Evolutionary conservation across 163 green algal genomes (phyloP).

Genomic region (Chlamydomonas reinhardtii): DNA sequence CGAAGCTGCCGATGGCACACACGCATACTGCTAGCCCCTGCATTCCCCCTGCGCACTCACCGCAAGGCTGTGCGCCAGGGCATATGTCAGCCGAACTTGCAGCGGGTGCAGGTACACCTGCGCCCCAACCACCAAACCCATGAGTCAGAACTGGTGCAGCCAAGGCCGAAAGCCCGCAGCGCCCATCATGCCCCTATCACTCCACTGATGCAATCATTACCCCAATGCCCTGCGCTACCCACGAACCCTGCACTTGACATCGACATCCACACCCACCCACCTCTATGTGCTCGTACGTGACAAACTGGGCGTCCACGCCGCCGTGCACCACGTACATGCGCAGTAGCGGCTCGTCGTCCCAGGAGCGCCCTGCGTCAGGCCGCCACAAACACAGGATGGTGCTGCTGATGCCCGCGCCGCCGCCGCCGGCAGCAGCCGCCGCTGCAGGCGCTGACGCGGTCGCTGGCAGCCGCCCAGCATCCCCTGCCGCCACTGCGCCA

Average conservation of each 20-base stretch:
- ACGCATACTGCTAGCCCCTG: too few relatives aligned
- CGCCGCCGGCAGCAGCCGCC: background rate
- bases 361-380: background rate
- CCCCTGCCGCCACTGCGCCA: too few relatives aligned
- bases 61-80: background rate
- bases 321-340: slow-evolving; percentile 59
- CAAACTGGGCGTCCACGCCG: slow-evolving; percentile 44
- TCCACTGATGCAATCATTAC: too few relatives aligned
- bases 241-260: too few relatives aligned
- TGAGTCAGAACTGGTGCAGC: too few relatives aligned
- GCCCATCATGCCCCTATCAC: too few relatives aligned
- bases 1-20: too few relatives aligned
- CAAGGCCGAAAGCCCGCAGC: too few relatives aligned
- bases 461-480: background rate
- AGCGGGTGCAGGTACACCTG: slow-evolving; percentile 40
- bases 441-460: background rate
- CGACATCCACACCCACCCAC: background rate
- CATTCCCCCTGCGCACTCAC: too few relatives aligned
- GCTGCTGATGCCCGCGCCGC: background rate
- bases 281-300: slow-evolving; percentile 68
- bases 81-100: slow-evolving; percentile 34
- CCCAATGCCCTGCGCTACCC: too few relatives aligned
- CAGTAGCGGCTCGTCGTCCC: slow-evolving; percentile 45
- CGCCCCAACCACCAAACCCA: too few relatives aligned
- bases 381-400: slow-evolving; percentile 13